Evolutionary conservation across 805 yeast species (phyloP).

Genomic region (Starmerella sp.): DNA sequence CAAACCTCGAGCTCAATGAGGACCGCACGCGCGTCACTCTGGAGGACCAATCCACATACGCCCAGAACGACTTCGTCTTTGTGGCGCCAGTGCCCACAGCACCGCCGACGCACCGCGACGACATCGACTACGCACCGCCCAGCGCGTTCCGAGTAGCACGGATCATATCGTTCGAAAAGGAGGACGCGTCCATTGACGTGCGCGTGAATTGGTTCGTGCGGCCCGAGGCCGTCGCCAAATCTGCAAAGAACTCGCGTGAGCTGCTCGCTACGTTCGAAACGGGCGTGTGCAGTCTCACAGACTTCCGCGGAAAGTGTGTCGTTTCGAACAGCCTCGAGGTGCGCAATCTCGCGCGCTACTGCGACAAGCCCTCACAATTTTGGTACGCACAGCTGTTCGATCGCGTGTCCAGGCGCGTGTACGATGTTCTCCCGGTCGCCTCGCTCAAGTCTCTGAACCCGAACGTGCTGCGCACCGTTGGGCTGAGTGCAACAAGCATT

Average conservation of each 20-base stretch:
- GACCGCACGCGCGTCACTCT: background rate
- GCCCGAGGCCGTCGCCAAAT: conserved; percentile 68
- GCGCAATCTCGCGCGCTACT: conserved; percentile 43
- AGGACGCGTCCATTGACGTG: conserved; percentile 27
- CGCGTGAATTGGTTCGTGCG: conserved; percentile 76
- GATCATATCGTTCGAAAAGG: conserved; percentile 53
- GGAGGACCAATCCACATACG: background rate
- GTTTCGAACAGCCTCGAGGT: conserved; percentile 64
- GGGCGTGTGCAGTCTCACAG: conserved; percentile 64
- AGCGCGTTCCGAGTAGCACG: conserved; percentile 88
- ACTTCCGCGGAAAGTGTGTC: conserved; percentile 62
- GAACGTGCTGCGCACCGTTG: background rate
- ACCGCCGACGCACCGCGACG: background rate
- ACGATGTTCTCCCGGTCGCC: conserved; percentile 49
- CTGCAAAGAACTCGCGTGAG: conserved; percentile 57
- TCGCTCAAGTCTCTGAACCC: conserved; percentile 4
- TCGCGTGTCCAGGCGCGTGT: conserved; percentile 70
- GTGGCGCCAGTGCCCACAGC: background rate
- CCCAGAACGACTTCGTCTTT: conserved; percentile 15
- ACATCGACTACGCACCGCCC: conserved; percentile 52
- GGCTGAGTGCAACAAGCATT: conserved; percentile 69
- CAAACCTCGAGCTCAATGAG: background rate
- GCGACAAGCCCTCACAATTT: conserved; percentile 54
- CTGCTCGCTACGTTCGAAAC: conserved; percentile 77
- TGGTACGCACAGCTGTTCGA: conserved; percentile 82